Evolutionary conservation across 331 rosid genomes (phyloP).

Genomic region (Pyracantha coccinea): DNA sequence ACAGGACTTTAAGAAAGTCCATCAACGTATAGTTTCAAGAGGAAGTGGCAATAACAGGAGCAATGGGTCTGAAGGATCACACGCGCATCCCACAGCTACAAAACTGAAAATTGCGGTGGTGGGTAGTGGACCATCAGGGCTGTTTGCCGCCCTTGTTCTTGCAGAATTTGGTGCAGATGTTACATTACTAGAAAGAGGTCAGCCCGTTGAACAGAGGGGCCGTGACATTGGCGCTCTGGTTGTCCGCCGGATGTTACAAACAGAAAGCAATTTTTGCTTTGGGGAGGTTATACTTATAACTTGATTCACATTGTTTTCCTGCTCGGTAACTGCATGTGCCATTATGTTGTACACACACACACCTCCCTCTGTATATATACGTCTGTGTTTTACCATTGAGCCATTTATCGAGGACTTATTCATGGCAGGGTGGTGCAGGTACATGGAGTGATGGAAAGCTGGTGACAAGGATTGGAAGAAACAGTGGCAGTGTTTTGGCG

Average conservation of each 20-base stretch:
- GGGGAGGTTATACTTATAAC: constrained; percentile 74
- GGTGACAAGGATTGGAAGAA: constrained; percentile 93
- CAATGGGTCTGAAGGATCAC: constrained; percentile 22
- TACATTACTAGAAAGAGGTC: constrained; percentile 94
- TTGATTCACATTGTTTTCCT: constrained; percentile 18
- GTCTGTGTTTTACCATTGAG: constrained; percentile 15
- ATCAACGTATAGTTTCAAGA: constrained; percentile 11
- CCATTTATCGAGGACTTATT: constrained; percentile 76
- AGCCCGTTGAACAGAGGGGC: constrained; percentile 92
- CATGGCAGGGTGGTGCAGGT: constrained; percentile 99
- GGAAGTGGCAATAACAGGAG: constrained; percentile 25
- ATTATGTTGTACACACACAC: neutral
- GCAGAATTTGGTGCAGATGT: constrained; percentile 91
- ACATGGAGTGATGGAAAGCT: constrained; percentile 99
- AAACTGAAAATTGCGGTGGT: constrained; percentile 80
- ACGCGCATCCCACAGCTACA: constrained; percentile 9
- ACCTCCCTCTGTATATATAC: neutral
- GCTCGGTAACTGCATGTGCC: neutral
- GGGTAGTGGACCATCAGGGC: constrained; percentile 94
- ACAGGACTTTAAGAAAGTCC: constrained; percentile 33
- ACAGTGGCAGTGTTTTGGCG: constrained; percentile 83
- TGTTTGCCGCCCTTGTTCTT: constrained; percentile 83
- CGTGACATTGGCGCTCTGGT: constrained; percentile 87
- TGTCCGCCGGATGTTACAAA: constrained; percentile 59
- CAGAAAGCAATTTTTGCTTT: constrained; percentile 92